Conservation (phyloP, 2,329 filamentous ascomycete genomes). For the Zymoseptoria brevis region DNA sequence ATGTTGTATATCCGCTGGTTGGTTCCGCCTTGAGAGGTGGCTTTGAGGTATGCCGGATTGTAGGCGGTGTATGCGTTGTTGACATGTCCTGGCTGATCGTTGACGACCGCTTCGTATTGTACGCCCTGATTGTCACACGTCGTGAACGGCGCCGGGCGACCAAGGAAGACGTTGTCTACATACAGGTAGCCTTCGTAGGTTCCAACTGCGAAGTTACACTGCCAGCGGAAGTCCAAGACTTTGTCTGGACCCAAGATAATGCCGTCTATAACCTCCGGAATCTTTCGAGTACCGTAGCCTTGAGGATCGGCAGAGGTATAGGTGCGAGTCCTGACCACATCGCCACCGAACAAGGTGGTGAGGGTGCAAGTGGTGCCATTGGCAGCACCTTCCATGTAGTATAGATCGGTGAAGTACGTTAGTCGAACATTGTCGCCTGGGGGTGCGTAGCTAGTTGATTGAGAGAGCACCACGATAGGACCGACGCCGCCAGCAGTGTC, state of each 20-base stretch:
- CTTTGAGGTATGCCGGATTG: slow-evolving; percentile 9
- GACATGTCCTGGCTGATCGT: slow-evolving; percentile 5
- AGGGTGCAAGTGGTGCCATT: background rate
- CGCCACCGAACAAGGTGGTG: background rate
- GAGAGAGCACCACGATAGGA: background rate
- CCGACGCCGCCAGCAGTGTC: background rate
- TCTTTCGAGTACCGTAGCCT: background rate
- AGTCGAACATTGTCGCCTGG: background rate
- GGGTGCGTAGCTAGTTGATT: background rate
- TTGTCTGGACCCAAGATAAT: background rate
- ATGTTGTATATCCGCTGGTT: slow-evolving; percentile 6
- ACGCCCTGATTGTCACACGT: slow-evolving; percentile 12
- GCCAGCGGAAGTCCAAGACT: background rate
- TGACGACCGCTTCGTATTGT: slow-evolving; percentile 8
- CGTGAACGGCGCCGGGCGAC: slow-evolving; percentile 3
- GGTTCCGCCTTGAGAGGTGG: slow-evolving; percentile 2
- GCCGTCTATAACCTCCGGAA: background rate
- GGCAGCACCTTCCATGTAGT: background rate
- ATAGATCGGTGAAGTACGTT: background rate
- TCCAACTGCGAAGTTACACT: background rate
- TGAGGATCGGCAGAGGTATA: background rate
- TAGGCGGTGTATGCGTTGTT: slow-evolving; percentile 4
- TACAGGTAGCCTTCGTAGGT: too few relatives aligned
- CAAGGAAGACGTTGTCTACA: background rate
- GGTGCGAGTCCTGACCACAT: background rate